Percentiles rank a stretch among this genome's conserved stretches.
These are phyloP conservation scores for Wickerhamiella azyma DNA, from an alignment of 805 yeast genomes.

Conservation along the genomic window DNA sequence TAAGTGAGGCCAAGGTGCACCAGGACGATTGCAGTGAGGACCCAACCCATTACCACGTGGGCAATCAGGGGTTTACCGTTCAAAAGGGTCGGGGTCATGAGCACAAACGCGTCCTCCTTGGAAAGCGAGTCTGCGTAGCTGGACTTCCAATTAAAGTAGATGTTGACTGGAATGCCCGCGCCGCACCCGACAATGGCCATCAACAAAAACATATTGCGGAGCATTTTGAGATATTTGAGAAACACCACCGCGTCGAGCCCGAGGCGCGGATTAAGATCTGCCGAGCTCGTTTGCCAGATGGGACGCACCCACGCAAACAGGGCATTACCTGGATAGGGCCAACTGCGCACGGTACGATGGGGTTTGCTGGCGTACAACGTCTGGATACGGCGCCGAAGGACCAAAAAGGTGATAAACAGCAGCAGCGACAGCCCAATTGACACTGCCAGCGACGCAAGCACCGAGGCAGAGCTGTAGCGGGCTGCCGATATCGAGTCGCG, in stretches of 20 bases:
- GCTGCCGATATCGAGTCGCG: constrained; percentile 18
- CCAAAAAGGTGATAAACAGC: constrained; percentile 20
- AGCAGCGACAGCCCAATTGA: constrained; percentile 24
- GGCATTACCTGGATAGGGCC: constrained; percentile 11
- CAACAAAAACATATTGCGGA: constrained; percentile 22
- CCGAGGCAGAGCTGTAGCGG: constrained; percentile 24
- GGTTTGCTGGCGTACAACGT: constrained; percentile 25
- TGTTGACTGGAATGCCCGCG: constrained; percentile 27
- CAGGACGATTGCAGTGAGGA: constrained; percentile 20
- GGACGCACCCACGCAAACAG: constrained; percentile 20
- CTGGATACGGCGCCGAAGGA: constrained; percentile 23
- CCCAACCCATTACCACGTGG: constrained; percentile 26
- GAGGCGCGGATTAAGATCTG: constrained; percentile 18
- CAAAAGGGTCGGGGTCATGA: constrained; percentile 27
- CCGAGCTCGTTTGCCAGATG: constrained; percentile 16
- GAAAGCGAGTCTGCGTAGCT: constrained; percentile 17
- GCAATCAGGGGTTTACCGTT: constrained; percentile 23
- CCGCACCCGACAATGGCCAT: constrained; percentile 24
- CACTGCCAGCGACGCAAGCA: constrained; percentile 25
- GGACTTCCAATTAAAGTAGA: constrained; percentile 22
- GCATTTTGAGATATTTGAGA: constrained; percentile 23
- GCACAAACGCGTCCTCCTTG: constrained; percentile 23
- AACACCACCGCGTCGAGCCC: constrained; percentile 28
- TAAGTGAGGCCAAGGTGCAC: constrained; percentile 21
- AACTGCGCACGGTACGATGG: not conserved